phyloP scores from a whole-genome alignment of 176 grass and related monocot species.

The Oryza glaberrima region DNA sequence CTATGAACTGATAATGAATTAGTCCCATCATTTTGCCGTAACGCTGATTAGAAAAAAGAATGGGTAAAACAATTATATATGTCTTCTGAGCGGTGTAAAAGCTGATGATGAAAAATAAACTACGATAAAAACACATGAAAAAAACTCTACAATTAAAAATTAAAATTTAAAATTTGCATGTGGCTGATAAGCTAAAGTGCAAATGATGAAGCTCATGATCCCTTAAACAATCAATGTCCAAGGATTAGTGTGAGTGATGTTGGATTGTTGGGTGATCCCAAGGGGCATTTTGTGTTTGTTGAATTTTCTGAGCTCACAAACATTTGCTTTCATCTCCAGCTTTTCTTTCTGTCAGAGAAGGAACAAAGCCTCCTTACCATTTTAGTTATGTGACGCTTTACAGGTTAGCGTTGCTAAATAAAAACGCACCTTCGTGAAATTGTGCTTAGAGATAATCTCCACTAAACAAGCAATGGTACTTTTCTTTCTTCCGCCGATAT shows the following conservation, averaged over 20 bases:
- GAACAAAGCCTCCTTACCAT: neutral
- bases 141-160: too few relatives aligned
- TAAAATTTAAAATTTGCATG: too few relatives aligned
- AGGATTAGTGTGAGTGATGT: too few relatives aligned
- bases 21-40: too few relatives aligned
- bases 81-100: too few relatives aligned
- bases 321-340: neutral
- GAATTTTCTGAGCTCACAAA: slow-evolving; percentile 24
- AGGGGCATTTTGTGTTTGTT: neutral
- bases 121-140: too few relatives aligned
- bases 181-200: too few relatives aligned
- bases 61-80: too few relatives aligned
- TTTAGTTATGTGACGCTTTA: neutral
- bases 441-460: neutral
- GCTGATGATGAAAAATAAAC: too few relatives aligned
- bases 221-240: neutral
- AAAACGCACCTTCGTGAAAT: neutral
- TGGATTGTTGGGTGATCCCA: neutral
- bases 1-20: neutral
- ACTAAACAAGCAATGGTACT: neutral
- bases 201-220: neutral
- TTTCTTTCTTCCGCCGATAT: neutral
- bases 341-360: neutral
- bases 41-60: too few relatives aligned
- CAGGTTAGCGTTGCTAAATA: neutral